These are phyloP conservation scores for Phytophthora sp. DNA, from an alignment of 352 stramenopile genomes.

Conservation along the genomic window DNA sequence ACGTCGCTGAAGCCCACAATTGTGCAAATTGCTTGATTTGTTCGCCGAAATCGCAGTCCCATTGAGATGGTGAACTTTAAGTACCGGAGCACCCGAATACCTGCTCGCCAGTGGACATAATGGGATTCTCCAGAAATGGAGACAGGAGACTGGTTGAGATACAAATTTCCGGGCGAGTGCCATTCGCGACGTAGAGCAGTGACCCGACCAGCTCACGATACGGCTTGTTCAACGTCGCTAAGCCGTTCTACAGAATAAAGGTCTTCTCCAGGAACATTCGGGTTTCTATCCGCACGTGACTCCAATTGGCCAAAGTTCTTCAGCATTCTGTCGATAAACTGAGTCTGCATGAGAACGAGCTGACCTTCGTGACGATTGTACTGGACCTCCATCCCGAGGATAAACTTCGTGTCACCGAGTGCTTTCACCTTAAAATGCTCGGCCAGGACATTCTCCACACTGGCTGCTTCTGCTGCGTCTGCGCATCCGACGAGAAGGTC, in stretches of 20 bases:
- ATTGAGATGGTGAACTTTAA: not conserved
- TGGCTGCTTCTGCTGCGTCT: not conserved
- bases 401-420: not conserved
- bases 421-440: slow-evolving; percentile 15
- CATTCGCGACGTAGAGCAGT: too few relatives aligned
- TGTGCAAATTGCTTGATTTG: too few relatives aligned
- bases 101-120: not conserved
- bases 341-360: not conserved
- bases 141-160: not conserved
- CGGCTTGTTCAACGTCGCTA: too few relatives aligned
- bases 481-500: slow-evolving; percentile 14
- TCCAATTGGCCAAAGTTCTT: not conserved
- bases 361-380: too few relatives aligned
- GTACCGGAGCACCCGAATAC: not conserved
- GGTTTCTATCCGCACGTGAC: slow-evolving; percentile 4
- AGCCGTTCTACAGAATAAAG: too few relatives aligned
- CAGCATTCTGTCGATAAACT: not conserved
- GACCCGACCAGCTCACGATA: too few relatives aligned
- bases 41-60: not conserved
- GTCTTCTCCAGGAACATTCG: too few relatives aligned
- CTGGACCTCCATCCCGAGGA: not conserved
- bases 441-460: not conserved
- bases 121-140: not conserved
- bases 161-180: not conserved
- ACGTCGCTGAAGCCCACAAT: not conserved